A percentile compares a stretch with the other conserved stretches of the same genome.
These are phyloP conservation scores for Ophiostoma ulmi DNA, from an alignment of 2,329 filamentous ascomycete species.

Conservation along the genomic window DNA sequence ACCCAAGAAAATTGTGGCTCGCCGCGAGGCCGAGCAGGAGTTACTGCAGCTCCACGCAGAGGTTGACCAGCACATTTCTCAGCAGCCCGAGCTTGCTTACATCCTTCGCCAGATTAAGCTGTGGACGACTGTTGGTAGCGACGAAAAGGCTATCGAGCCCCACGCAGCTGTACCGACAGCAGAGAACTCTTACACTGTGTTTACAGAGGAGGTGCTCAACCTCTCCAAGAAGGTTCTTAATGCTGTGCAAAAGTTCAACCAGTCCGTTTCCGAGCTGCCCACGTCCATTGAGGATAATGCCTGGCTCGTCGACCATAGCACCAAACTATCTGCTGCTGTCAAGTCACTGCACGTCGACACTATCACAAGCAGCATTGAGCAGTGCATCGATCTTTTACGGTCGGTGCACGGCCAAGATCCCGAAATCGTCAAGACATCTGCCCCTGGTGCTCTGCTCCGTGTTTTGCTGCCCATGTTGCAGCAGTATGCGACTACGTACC, in stretches of 20 bases:
- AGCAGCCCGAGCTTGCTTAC: conserved; percentile 58
- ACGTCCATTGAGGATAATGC: conserved; percentile 54
- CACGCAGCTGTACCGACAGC: neutral
- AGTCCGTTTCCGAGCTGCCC: conserved; percentile 50
- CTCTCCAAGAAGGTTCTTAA: conserved; percentile 74
- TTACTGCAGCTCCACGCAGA: conserved; percentile 38
- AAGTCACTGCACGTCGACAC: conserved; percentile 55
- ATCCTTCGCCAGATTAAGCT: conserved; percentile 59
- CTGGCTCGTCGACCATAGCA: conserved; percentile 58
- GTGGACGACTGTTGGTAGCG: conserved; percentile 49
- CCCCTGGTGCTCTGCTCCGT: conserved; percentile 48
- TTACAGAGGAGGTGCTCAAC: conserved; percentile 56
- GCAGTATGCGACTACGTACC: conserved; percentile 63
- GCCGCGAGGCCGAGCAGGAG: conserved; percentile 36
- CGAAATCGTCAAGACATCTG: neutral
- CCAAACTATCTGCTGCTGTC: conserved; percentile 49
- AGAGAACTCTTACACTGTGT: conserved; percentile 34
- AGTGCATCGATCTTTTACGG: conserved; percentile 38
- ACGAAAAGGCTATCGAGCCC: neutral
- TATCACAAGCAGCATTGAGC: conserved; percentile 43
- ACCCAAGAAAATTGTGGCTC: conserved; percentile 34
- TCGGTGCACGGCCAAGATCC: conserved; percentile 23
- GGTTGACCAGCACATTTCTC: conserved; percentile 42
- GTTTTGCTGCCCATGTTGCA: conserved; percentile 65
- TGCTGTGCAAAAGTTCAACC: conserved; percentile 67